Percentiles rank a stretch among this genome's conserved stretches.
Conservation (phyloP, 1,139 yeast genomes). For the Eremothecium gossypii region DNA sequence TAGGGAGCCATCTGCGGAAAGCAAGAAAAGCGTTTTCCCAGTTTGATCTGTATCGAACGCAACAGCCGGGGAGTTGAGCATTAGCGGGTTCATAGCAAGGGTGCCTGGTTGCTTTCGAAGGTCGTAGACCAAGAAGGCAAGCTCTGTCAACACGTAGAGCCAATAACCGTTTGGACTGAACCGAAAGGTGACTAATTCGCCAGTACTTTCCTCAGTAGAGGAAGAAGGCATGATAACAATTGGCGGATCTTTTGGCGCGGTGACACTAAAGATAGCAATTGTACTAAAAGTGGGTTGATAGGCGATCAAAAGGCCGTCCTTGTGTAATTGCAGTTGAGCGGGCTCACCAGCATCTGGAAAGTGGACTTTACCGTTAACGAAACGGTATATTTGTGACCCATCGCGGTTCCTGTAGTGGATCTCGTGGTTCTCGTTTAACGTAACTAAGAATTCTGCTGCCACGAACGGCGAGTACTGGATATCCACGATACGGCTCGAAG, state of each 20-base stretch:
- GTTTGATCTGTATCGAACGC: slow-evolving; percentile 10
- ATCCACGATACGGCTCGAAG: not conserved
- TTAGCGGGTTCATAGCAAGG: slow-evolving; percentile 9
- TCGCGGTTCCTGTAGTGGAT: not conserved
- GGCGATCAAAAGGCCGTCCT: slow-evolving; percentile 22
- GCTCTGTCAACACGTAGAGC: slow-evolving; percentile 34
- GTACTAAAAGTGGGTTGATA: slow-evolving; percentile 13
- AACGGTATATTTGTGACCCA: not conserved
- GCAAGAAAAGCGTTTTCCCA: slow-evolving; percentile 6
- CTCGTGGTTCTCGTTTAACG: not conserved
- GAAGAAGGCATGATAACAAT: slow-evolving; percentile 9
- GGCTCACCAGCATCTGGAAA: not conserved
- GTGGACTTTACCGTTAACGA: not conserved
- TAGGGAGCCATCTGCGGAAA: not conserved
- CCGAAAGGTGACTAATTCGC: slow-evolving; percentile 33
- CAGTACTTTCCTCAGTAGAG: slow-evolving; percentile 17
- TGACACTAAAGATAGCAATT: slow-evolving; percentile 15
- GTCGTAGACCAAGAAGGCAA: slow-evolving; percentile 41
- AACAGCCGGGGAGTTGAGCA: not conserved
- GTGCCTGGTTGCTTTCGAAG: slow-evolving; percentile 38
- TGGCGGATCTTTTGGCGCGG: slow-evolving; percentile 12
- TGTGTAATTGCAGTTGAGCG: slow-evolving; percentile 13
- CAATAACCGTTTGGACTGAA: slow-evolving; percentile 70
- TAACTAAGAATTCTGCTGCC: not conserved
- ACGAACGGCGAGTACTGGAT: not conserved